Evolutionary conservation across 169 alveolate species (phyloP).

Genomic region (Plasmodium vinckei): DNA sequence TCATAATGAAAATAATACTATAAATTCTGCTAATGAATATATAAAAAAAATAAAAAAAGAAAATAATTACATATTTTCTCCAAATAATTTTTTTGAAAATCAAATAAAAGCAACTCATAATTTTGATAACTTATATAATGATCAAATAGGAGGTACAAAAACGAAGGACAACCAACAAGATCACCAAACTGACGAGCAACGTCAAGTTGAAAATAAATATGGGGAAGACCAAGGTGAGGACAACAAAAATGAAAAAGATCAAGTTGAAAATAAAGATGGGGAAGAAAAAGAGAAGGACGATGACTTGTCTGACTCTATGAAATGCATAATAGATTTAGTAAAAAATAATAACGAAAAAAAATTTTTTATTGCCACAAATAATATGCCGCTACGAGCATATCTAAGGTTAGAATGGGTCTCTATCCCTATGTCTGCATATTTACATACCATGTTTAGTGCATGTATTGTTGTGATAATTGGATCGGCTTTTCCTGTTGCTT

Average conservation of each 20-base stretch:
- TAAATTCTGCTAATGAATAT: constrained; percentile 6
- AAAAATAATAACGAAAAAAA: constrained; percentile 72
- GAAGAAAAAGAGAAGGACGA: neutral
- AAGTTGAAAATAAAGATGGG: neutral
- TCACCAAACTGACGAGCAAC: neutral
- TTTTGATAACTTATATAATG: constrained; percentile 52
- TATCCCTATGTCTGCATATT: too few relatives aligned
- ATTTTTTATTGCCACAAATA: constrained; percentile 65
- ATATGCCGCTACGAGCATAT: constrained; percentile 21
- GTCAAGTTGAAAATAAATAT: neutral
- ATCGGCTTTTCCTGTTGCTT: neutral
- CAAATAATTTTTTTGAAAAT: constrained; percentile 44
- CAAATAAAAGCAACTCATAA: constrained; percentile 35
- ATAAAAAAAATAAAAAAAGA: constrained; percentile 31
- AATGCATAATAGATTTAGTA: constrained; percentile 70
- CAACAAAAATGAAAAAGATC: too few relatives aligned
- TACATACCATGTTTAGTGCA: too few relatives aligned
- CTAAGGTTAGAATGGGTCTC: constrained; percentile 12
- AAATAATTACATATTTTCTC: constrained; percentile 8
- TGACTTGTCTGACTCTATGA: constrained; percentile 46
- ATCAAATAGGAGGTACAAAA: neutral
- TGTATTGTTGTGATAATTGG: neutral
- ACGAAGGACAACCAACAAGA: neutral
- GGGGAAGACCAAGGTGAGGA: neutral
- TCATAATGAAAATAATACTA: constrained; percentile 29